Evolutionary conservation across 371 early-diverging fungal species (phyloP), one percentile per base, ranked within the genome.

Genomic region (Mortierella polycephala): DNA sequence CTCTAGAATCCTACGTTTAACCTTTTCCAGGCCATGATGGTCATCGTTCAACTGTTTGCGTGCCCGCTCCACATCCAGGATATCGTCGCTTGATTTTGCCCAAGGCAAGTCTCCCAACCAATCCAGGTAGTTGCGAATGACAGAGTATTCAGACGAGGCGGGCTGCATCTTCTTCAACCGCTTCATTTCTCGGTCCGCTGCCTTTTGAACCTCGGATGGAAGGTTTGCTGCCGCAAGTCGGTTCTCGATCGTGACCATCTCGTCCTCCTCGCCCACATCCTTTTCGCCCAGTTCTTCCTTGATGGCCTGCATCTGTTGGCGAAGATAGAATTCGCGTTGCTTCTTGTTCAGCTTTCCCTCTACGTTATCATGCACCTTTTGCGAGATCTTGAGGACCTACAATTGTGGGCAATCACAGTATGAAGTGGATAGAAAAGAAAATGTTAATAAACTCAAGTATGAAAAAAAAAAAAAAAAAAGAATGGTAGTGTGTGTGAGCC

Each of bases 281-380:
- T 74, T 81, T 71, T 94, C 92, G 7, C 93, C 93, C 4, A 93
- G 85, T 60, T 94, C 94, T 62, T 92, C 89, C 70, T 93, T 93
- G 71, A 95, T 94, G 5, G 94, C 94, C 47, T 91, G 90, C 57
- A 94, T 83, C 89, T 94, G 95, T 80, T 95, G 92, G n/a, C 93
- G 87, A 62, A 95, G 84, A 74, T 93, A 91, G 64, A 89, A 93
- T 81, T 95, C 96, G 41, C 93, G 85, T 67, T 94, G 94, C 80
- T 92, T 91, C 79, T 92, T 88, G 60, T 86, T 91, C 12, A 94
- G 81, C 70, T 92, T 92, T 54, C 88, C 90, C 75, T 93, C 93
- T 7, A 94, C 89, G n/a, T 88, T 92, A 10, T 90, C 86, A 67
- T 93, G 93, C 16, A 94, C 86, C 82, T 93, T 90, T 79, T 92